phyloP scores from a whole-genome alignment of 1,284 basidiomycete genomes.

The Pyrrhoderma noxium region DNA sequence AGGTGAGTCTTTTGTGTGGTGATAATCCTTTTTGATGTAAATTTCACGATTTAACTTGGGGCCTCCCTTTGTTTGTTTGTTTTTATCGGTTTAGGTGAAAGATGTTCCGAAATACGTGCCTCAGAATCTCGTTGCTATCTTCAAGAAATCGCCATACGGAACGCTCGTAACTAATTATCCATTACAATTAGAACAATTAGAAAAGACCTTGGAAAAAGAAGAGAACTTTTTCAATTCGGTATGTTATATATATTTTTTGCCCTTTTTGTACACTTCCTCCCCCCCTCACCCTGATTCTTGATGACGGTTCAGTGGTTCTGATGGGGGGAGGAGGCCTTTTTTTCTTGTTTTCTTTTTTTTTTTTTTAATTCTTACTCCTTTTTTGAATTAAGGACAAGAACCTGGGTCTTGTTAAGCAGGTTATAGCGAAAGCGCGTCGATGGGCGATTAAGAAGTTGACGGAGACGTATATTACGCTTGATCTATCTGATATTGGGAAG shows the following conservation, averaged over 20 bases:
- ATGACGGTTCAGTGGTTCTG: neutral
- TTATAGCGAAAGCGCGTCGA: constrained; percentile 56
- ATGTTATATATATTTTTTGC: constrained; percentile 17
- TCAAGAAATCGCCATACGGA: constrained; percentile 58
- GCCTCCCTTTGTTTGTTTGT: neutral
- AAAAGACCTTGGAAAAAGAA: constrained; percentile 45
- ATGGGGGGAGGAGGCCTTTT: no score
- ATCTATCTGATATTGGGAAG: constrained; percentile 59
- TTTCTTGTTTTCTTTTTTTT: neutral
- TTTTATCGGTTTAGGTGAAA: constrained; percentile 33
- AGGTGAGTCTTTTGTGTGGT: constrained; percentile 33
- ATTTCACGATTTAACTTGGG: no score
- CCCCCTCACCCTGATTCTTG: constrained; percentile 18
- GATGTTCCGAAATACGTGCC: constrained; percentile 65
- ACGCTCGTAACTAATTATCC: constrained; percentile 59
- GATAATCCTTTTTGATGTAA: no score
- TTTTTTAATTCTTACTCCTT: neutral
- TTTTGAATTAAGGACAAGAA: constrained; percentile 53
- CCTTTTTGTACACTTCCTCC: neutral
- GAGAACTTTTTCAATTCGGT: constrained; percentile 44
- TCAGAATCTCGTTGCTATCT: constrained; percentile 42
- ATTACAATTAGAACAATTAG: constrained; percentile 36
- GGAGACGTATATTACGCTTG: constrained; percentile 69
- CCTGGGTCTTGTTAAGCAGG: constrained; percentile 57
- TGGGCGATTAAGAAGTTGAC: constrained; percentile 74